Base-by-base conservation (phyloP, 148 eudicot species). In the Rheum nobile region DNA sequence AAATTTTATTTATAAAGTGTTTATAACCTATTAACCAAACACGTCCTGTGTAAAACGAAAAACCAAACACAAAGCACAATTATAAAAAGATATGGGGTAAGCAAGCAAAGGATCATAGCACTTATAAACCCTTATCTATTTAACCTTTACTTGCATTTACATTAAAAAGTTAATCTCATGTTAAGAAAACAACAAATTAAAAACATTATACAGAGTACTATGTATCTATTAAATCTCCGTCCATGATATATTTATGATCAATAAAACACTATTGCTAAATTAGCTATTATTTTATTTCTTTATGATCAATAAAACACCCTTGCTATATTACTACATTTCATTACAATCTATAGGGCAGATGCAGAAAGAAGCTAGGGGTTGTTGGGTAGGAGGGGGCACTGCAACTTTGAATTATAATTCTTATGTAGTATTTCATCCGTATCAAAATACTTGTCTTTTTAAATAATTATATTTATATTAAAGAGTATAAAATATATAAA, bases 341-440 rank as follows among this genome's bases (percentile, higher is more conserved):
- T 48, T 48, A 19, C 55, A 6, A 19, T 50, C 8, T 17, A 50
- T 7, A 50, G 26, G 21, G 29, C 61, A 54, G 29, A 54, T 54
- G 61, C 61, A 54, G 13, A 26, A 55, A 55, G 32, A 26, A 55
- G 32, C 0, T 2, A 55, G 63, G 31, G 4, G 29, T 55, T 55
- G 32, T 2, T 55, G 65, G 31, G 65, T 50, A 50, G 24, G 57
- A 50, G 65, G 65, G 65, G 32, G 31, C 31, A 55, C 65, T 55
- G 65, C 31, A 55, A 55, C 65, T 24, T 55, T 55, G 65, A 55
- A 55, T 55, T 55, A 55, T 55, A 24, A 55, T 55, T 55, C 65
- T 55, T 55, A 14, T 55, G 65, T 35, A 35, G 3, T 35, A 35
- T 35, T 1, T 1, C 2, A 2, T 35, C 4, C 4, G 37, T 1